Base-by-base conservation (phyloP, 768 basidiomycete species). In the Chalciporus sphaerocephalus region DNA sequence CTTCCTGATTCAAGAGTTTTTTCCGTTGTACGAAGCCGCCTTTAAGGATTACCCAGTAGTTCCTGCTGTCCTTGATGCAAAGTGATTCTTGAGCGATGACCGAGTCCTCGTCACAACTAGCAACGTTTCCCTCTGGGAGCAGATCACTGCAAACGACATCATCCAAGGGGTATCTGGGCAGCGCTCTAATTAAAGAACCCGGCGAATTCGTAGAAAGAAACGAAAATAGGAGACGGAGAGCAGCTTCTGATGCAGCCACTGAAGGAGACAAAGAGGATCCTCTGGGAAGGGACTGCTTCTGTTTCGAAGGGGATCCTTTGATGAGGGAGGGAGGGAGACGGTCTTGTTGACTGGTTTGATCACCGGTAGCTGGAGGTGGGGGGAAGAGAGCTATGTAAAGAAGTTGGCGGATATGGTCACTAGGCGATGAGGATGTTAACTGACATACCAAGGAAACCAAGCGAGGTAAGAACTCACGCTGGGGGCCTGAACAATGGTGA, bases 371-470 rank as follows among this genome's bases (percentile, higher is more conserved):
- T 4, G 53, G 46, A 0, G 60, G 61, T 6, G 75, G 69, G 6
- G 83, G 75, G 52, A 83, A 83, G 17, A 89, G 71, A n/a, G 83
- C 73, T 27, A 88, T 79, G 59, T 80, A 89, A 20, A 87, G 64
- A 12, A 87, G 68, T 43, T 86, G 84, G 28, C 83, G 74, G 38
- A 89, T 63, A 54, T 85, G 85, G 21, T 76, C 68, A 17, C 84
- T 86, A 40, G 25, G 47, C 30, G 47, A 36, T 58, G 45, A 51
- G 13, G 38, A 52, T 24, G 40, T 42, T 33, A 38, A 46, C 51
- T 30, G 36, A 40, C 10, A 53, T 38, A 22, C 24, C n/a, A 7
- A 40, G 11, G 28, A 24, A 22, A 34, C 41, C 11, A 22, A 37
- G 34, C 42, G 34, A 25, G 21, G n/a, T n/a, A n/a, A n/a, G n/a